Evolutionary conservation across 495 filamentous ascomycete genomes (phyloP).

Genomic region (Zalerion maritima): DNA sequence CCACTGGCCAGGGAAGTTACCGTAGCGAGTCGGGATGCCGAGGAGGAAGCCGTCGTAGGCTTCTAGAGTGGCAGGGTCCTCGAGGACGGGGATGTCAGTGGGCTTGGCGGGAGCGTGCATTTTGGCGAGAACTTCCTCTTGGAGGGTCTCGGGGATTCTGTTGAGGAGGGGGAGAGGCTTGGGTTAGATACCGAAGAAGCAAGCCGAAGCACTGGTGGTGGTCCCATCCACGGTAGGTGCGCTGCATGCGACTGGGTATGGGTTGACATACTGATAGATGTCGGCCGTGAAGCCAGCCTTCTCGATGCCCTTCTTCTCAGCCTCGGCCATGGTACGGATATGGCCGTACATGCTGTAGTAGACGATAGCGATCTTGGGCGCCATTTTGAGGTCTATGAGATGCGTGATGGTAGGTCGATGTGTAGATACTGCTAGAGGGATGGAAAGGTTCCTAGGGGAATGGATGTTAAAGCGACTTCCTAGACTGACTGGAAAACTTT

Average conservation of each 20-base stretch:
- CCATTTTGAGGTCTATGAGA: too few species aligned
- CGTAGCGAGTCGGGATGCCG: conserved; percentile 95
- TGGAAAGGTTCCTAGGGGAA: conserved; percentile 4
- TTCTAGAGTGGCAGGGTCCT: conserved; percentile 49
- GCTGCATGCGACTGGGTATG: conserved; percentile 1
- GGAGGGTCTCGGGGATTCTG: conserved; percentile 76
- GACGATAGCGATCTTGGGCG: conserved; percentile 85
- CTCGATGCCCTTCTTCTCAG: conserved; percentile 83
- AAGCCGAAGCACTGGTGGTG: not conserved
- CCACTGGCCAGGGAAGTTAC: conserved; percentile 97
- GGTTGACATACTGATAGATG: conserved; percentile 56
- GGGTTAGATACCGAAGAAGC: too few species aligned
- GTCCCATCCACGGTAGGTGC: not conserved
- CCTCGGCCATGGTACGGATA: conserved; percentile 68
- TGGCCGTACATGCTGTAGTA: conserved; percentile 96
- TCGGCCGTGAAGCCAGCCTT: conserved; percentile 66
- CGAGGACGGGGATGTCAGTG: conserved; percentile 45
- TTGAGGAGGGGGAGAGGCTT: not conserved
- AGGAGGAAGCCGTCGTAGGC: conserved; percentile 84
- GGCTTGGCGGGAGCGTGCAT: conserved; percentile 81
- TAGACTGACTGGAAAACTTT: conserved; percentile 21
- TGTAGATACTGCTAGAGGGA: conserved; percentile 8
- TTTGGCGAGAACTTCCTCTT: conserved; percentile 58
- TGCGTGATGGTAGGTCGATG: too few species aligned
- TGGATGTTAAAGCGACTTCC: conserved; percentile 6